Conservation (phyloP, 225 moss, liverwort and hornwort genomes). For the Sphagnum tenellum region DNA sequence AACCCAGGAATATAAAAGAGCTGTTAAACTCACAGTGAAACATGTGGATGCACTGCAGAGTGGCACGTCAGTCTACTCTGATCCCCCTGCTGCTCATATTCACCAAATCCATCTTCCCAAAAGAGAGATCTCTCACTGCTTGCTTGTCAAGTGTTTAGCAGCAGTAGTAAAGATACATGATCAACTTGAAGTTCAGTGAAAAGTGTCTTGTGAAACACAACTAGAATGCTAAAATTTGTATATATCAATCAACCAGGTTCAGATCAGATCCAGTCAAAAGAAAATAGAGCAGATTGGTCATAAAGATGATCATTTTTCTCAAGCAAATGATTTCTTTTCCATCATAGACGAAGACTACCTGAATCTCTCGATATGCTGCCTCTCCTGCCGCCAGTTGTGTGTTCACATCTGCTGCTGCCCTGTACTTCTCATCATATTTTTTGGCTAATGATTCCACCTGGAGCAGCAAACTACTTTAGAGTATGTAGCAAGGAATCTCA, state of each 20-base stretch:
- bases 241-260: no score
- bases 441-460: slow-evolving; percentile 58
- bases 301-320: no score
- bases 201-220: no score
- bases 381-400: slow-evolving; percentile 64
- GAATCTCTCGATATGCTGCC: slow-evolving; percentile 66
- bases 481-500: background rate
- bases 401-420: slow-evolving; percentile 65
- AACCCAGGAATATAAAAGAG: background rate
- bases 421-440: slow-evolving; percentile 75
- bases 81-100: background rate
- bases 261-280: no score
- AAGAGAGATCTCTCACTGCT: background rate
- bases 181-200: no score
- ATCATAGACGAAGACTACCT: slow-evolving; percentile 16
- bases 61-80: no score
- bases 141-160: no score
- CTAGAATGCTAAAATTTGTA: no score
- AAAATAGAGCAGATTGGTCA: no score
- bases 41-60: background rate
- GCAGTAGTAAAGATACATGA: no score
- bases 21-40: background rate
- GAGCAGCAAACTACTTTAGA: slow-evolving; percentile 4
- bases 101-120: background rate
- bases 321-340: no score